phyloP scores from a whole-genome alignment of 1,139 yeast species.

The Pichia sp. region DNA sequence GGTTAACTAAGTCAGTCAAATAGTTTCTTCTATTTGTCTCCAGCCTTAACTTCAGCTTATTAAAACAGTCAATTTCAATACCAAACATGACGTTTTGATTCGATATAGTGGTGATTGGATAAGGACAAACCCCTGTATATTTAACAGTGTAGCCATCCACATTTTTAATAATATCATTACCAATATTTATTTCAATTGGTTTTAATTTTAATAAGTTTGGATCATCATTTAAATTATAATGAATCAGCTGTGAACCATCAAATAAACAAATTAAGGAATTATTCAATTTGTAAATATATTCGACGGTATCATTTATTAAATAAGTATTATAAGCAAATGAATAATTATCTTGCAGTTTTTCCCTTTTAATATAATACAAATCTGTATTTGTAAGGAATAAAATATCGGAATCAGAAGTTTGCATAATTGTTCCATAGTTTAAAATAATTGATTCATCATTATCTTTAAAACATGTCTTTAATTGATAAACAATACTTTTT shows the following conservation, averaged over 20 bases:
- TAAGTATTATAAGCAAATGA: conserved; percentile 17
- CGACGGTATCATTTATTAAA: conserved; percentile 22
- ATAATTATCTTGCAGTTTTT: conserved; percentile 8
- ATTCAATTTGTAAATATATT: conserved; percentile 26
- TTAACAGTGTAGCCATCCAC: conserved; percentile 16
- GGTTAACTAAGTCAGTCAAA: conserved; percentile 27
- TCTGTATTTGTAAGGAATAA: conserved; percentile 30
- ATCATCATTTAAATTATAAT: conserved; percentile 25
- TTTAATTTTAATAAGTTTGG: conserved; percentile 18
- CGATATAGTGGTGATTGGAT: conserved; percentile 28
- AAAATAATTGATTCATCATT: conserved; percentile 18
- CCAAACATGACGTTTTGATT: conserved; percentile 30
- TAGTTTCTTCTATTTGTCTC: conserved; percentile 29
- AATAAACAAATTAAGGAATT: conserved; percentile 24
- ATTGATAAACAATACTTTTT: conserved; percentile 23
- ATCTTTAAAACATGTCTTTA: conserved; percentile 23
- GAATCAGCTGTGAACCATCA: conserved; percentile 29
- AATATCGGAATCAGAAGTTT: conserved; percentile 27
- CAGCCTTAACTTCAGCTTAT: conserved; percentile 21
- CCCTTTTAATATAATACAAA: conserved; percentile 29
- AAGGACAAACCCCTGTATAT: conserved; percentile 27
- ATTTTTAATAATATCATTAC: conserved; percentile 21
- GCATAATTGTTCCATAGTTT: conserved; percentile 23
- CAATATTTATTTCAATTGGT: conserved; percentile 26
- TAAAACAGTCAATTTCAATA: conserved; percentile 27